Evolutionary conservation across 2,329 filamentous ascomycete genomes (phyloP).

Genomic region (Talaromyces rugulosus): DNA sequence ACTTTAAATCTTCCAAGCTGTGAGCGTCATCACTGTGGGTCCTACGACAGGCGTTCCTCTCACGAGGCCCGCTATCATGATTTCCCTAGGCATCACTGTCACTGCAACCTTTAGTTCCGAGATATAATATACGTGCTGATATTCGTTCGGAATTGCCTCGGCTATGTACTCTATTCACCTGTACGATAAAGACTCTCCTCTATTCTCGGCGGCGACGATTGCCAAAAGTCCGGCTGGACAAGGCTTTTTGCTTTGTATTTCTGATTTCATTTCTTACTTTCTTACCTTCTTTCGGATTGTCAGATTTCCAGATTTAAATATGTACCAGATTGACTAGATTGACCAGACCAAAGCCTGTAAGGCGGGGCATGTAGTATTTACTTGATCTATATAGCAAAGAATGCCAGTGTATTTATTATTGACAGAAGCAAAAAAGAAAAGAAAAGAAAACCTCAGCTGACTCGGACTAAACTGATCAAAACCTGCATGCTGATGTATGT

Average conservation of each 20-base stretch:
- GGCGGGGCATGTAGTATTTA: background rate
- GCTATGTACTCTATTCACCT: background rate
- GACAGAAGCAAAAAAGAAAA: background rate
- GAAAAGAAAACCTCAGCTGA: background rate
- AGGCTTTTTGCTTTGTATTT: background rate
- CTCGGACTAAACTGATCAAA: background rate
- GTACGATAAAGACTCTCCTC: background rate
- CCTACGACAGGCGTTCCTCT: background rate
- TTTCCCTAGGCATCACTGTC: background rate
- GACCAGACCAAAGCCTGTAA: background rate
- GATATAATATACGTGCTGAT: background rate
- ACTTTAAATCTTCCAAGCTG: background rate
- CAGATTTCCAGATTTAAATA: background rate
- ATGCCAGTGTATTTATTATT: too few relatives aligned
- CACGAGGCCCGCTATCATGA: background rate
- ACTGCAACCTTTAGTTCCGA: background rate
- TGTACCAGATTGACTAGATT: background rate
- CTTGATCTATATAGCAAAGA: too few relatives aligned
- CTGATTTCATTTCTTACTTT: background rate
- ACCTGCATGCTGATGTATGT: background rate
- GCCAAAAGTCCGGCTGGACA: background rate
- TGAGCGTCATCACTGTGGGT: background rate
- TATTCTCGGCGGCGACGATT: background rate
- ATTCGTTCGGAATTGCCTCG: background rate
- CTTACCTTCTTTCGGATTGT: background rate